phyloP scores from a whole-genome alignment of 106 monocot genomes.

The Acorus gramineus region DNA sequence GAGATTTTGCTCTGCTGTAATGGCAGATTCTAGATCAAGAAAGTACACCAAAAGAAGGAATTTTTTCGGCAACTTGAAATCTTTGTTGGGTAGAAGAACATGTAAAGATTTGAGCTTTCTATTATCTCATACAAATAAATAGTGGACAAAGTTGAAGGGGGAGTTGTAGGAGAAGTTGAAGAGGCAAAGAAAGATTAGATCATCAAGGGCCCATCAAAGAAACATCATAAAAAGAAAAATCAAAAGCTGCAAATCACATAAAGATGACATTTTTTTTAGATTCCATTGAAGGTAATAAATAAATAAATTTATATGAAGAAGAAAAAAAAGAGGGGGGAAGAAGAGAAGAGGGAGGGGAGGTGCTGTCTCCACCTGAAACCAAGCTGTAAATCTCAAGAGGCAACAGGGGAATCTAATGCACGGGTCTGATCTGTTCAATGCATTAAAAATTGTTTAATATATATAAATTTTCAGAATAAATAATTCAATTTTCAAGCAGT shows the following conservation, averaged over 20 bases:
- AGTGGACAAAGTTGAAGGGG: constrained; percentile 3
- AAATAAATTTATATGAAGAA: background rate
- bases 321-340: constrained; percentile 1
- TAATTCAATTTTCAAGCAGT: background rate
- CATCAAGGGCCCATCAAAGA: constrained; percentile 14
- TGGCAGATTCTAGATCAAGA: too few relatives aligned
- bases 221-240: constrained; percentile 3
- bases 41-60: too few relatives aligned
- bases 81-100: background rate
- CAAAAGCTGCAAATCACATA: constrained; percentile 2
- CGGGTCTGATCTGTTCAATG: constrained; percentile 46
- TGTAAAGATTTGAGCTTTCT: constrained; percentile 14
- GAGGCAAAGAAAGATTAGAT: constrained; percentile 8
- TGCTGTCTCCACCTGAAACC: constrained; percentile 5
- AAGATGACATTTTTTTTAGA: constrained; percentile 13
- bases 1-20: too few relatives aligned
- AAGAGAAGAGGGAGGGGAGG: background rate
- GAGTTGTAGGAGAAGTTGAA: constrained; percentile 2
- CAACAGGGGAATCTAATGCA: constrained; percentile 20
- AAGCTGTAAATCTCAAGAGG: constrained; percentile 8
- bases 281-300: background rate
- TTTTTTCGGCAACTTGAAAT: too few relatives aligned
- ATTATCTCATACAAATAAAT: background rate
- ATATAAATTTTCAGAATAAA: background rate
- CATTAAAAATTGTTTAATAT: constrained; percentile 4